Percentiles rank a stretch among this genome's conserved stretches.
Conservation (phyloP, 1,284 basidiomycete genomes). For the Wolfiporia cocos region DNA sequence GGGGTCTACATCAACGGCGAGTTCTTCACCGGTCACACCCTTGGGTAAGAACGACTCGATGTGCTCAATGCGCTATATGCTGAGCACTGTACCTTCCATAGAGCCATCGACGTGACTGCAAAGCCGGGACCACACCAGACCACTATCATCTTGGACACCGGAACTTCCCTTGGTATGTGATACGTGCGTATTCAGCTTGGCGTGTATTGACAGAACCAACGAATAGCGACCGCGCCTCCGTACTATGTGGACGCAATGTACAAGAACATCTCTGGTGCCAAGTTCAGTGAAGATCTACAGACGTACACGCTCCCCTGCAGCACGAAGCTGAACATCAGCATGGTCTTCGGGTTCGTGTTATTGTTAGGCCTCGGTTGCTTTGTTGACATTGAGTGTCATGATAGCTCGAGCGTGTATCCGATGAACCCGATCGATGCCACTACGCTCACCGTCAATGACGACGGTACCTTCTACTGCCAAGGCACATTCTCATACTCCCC, state of each 20-base stretch:
- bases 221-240: constrained; percentile 10
- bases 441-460: constrained; percentile 5
- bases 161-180: constrained; percentile 12
- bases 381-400: not conserved
- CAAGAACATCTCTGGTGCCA: constrained; percentile 13
- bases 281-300: constrained; percentile 3
- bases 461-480: constrained; percentile 10
- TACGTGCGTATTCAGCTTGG: not conserved
- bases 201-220: not conserved
- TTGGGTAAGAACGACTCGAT: constrained; percentile 7
- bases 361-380: not conserved
- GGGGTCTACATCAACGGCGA: constrained; percentile 15
- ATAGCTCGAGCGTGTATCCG: constrained; percentile 9
- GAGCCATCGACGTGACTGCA: not conserved
- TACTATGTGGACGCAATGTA: constrained; percentile 18
- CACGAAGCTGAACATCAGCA: constrained; percentile 15
- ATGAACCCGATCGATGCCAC: constrained; percentile 16
- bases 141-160: constrained; percentile 12
- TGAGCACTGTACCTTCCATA: not conserved
- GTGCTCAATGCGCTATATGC: no score
- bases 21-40: constrained; percentile 9
- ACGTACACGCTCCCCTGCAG: constrained; percentile 13
- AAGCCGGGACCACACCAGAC: constrained; percentile 5
- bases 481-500: constrained; percentile 6
- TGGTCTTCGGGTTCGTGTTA: constrained; percentile 11